Evolutionary conservation across 768 basidiomycete genomes (phyloP), one percentile per base, ranked within the genome.

Genomic region (Mycena galopus): DNA sequence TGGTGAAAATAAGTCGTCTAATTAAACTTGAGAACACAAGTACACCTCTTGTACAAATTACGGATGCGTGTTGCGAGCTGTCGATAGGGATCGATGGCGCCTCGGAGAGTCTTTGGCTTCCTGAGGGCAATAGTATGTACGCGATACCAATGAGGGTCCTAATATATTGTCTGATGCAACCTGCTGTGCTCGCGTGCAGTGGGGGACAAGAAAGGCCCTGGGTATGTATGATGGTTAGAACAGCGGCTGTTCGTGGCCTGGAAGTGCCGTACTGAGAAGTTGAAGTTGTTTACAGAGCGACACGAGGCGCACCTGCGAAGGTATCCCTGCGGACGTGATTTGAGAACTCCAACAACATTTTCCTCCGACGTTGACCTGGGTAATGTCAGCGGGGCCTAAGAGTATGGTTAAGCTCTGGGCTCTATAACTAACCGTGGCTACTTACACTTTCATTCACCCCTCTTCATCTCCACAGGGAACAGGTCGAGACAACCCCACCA

Each of bases 141-240:
- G 11, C 27, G n/a, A n/a, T n/a, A 50, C 32, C 25, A 27, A 61
- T 3, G 44, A 50, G 35, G 30, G 21, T 17, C 66, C 67, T 50
- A 61, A 62, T 68, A 53, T 69, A 69, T 50, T 69, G 67, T 53
- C n/a, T n/a, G n/a, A n/a, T n/a, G n/a, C n/a, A n/a, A n/a, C n/a
- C n/a, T n/a, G n/a, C n/a, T n/a, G n/a, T n/a, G n/a, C 59, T n/a
- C 27, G n/a, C 59, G 59, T 69, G 37, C 29, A 55, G 59, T 50
- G 33, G 51, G n/a, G n/a, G n/a, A n/a, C 67, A 69, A 50, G 59
- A 69, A 69, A 69, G 67, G 50, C 14, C 42, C 37, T 19, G 35
- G 37, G 9, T 30, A 10, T 7, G 19, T 25, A 39, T n/a, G 30
- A 39, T 10, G 60, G 30, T n/a, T n/a, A 37, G 21, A 51, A 60